phyloP scores from a whole-genome alignment of 2,329 filamentous ascomycete genomes.

The Aspergillus viridinutans region DNA sequence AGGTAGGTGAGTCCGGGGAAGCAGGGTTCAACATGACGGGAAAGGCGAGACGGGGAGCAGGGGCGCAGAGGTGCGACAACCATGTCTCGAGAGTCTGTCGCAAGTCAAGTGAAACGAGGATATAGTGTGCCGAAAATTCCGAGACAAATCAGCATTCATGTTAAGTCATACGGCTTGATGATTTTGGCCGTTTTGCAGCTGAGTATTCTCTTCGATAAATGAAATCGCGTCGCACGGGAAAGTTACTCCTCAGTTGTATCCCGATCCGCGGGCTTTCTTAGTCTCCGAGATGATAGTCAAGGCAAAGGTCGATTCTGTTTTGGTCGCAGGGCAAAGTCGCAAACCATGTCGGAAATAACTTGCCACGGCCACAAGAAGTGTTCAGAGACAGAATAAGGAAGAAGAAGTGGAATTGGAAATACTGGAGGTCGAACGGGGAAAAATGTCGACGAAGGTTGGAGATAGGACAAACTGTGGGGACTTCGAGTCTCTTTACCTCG shows the following conservation, averaged over 20 bases:
- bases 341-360: slow-evolving; percentile 18
- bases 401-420: neutral
- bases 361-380: slow-evolving; percentile 2
- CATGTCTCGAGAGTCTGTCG: slow-evolving; percentile 28
- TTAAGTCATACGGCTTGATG: slow-evolving; percentile 15
- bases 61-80: slow-evolving; percentile 22
- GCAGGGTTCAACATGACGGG: slow-evolving; percentile 33
- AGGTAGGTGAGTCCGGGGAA: slow-evolving; percentile 28
- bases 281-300: slow-evolving; percentile 13
- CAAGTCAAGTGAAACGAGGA: slow-evolving; percentile 6
- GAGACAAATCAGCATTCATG: slow-evolving; percentile 27
- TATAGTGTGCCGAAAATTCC: slow-evolving; percentile 11
- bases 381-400: neutral
- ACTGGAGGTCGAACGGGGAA: slow-evolving; percentile 1
- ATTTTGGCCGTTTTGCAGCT: neutral
- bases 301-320: slow-evolving; percentile 13
- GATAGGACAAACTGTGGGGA: neutral
- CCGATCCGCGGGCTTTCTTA: slow-evolving; percentile 12
- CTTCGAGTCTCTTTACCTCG: neutral
- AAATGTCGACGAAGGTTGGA: neutral
- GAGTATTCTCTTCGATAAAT: slow-evolving; percentile 4
- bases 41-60: slow-evolving; percentile 17
- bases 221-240: slow-evolving; percentile 1
- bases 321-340: slow-evolving; percentile 13
- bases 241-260: slow-evolving; percentile 13